A percentile compares a stretch with the other conserved stretches of the same genome.
These are phyloP conservation scores for Rhynchosporium secalis DNA, from an alignment of 2,329 filamentous ascomycete species.

Conservation along the genomic window DNA sequence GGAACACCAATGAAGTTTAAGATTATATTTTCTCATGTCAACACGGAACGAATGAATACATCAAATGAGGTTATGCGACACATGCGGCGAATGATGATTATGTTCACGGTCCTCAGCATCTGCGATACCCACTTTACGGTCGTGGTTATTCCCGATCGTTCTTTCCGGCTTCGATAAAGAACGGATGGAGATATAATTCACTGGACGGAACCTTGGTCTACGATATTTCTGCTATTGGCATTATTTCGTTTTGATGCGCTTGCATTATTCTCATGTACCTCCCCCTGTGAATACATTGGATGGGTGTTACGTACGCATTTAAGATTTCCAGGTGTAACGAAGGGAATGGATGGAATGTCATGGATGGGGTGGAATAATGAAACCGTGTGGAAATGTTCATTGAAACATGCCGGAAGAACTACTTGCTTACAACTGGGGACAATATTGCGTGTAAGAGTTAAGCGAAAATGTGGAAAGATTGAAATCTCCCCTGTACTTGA, in stretches of 20 bases:
- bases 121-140: conserved; percentile 8
- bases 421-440: conserved; percentile 5
- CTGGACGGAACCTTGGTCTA: conserved; percentile 5
- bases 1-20: background rate
- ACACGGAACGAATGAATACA: background rate
- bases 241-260: background rate
- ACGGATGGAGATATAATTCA: background rate
- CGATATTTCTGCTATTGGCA: conserved; percentile 6
- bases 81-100: conserved; percentile 5
- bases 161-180: background rate
- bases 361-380: background rate
- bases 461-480: background rate
- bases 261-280: conserved; percentile 1
- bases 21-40: background rate
- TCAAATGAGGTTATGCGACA: background rate
- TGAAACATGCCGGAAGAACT: background rate
- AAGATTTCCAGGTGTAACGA: background rate
- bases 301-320: background rate
- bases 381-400: background rate
- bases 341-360: background rate
- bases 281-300: background rate
- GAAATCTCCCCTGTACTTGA: background rate
- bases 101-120: conserved; percentile 10
- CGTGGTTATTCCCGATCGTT: background rate
- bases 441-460: conserved; percentile 7